Evolutionary conservation across 495 filamentous ascomycete species (phyloP).

Genomic region (Annulohypoxylon nitens): DNA sequence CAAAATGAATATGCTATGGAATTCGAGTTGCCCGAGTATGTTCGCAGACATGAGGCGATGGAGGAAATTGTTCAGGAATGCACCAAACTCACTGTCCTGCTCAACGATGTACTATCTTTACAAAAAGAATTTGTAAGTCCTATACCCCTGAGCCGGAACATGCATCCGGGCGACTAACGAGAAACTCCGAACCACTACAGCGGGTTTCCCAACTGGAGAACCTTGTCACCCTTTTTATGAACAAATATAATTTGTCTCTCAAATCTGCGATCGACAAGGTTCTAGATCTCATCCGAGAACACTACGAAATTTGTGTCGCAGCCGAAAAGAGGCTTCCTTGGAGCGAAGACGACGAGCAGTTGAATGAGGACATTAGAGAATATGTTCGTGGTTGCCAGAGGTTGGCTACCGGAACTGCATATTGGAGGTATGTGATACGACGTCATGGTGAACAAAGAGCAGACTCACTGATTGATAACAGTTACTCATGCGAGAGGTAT

Average conservation of each 20-base stretch:
- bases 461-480: slow-evolving; percentile 14
- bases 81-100: slow-evolving; percentile 43
- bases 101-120: slow-evolving; percentile 49
- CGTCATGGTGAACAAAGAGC: not conserved
- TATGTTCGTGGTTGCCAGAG: slow-evolving; percentile 47
- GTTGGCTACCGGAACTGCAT: slow-evolving; percentile 47
- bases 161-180: not conserved
- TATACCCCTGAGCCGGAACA: not conserved
- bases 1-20: slow-evolving; percentile 51
- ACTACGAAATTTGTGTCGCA: slow-evolving; percentile 45
- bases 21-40: slow-evolving; percentile 45
- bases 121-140: slow-evolving; percentile 51
- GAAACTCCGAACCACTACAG: slow-evolving; percentile 27
- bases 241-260: slow-evolving; percentile 42
- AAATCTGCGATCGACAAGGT: slow-evolving; percentile 39
- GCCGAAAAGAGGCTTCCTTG: slow-evolving; percentile 47
- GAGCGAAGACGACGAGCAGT: slow-evolving; percentile 45
- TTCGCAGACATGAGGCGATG: slow-evolving; percentile 47
- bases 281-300: slow-evolving; percentile 47
- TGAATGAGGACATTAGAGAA: slow-evolving; percentile 47
- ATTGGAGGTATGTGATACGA: slow-evolving; percentile 44
- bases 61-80: slow-evolving; percentile 45
- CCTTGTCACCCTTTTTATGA: slow-evolving; percentile 48
- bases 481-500: slow-evolving; percentile 47
- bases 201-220: slow-evolving; percentile 49